Conservation (phyloP, 2,329 filamentous ascomycete genomes). For the Mycosphaerella sp. region DNA sequence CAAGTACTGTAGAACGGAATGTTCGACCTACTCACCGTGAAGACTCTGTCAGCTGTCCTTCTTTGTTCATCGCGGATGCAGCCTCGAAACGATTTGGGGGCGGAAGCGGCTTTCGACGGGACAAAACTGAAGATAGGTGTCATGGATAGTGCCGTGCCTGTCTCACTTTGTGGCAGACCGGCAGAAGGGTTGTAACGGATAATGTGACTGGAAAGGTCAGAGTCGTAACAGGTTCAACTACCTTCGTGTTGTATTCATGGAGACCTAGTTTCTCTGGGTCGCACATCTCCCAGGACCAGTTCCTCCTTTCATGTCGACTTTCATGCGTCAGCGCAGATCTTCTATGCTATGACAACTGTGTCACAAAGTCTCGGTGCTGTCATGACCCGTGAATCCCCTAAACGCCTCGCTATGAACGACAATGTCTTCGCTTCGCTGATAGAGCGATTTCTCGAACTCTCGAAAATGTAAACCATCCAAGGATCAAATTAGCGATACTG, state of each 20-base stretch:
- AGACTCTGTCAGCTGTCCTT: too few relatives aligned
- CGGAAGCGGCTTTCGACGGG: too few relatives aligned
- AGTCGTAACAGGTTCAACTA: slow-evolving; percentile 11
- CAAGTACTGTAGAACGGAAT: too few relatives aligned
- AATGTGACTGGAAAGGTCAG: slow-evolving; percentile 10
- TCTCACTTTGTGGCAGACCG: background rate
- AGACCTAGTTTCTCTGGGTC: background rate
- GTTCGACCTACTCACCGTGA: too few relatives aligned
- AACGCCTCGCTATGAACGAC: slow-evolving; percentile 6
- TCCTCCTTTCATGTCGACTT: background rate
- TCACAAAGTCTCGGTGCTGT: background rate
- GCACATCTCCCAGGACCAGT: background rate
- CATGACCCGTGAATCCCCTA: background rate
- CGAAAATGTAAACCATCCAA: too few relatives aligned
- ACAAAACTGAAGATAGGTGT: too few relatives aligned
- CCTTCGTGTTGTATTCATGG: background rate
- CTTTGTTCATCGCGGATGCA: too few relatives aligned
- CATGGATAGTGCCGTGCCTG: too few relatives aligned
- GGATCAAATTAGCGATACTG: background rate
- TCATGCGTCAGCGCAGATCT: background rate
- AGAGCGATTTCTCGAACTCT: background rate
- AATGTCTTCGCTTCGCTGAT: background rate
- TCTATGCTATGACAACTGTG: background rate
- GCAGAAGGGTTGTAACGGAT: slow-evolving; percentile 13
- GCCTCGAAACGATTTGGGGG: too few relatives aligned